phyloP scores from a whole-genome alignment of 495 filamentous ascomycete genomes.

The Aspergillus haitiensis region DNA sequence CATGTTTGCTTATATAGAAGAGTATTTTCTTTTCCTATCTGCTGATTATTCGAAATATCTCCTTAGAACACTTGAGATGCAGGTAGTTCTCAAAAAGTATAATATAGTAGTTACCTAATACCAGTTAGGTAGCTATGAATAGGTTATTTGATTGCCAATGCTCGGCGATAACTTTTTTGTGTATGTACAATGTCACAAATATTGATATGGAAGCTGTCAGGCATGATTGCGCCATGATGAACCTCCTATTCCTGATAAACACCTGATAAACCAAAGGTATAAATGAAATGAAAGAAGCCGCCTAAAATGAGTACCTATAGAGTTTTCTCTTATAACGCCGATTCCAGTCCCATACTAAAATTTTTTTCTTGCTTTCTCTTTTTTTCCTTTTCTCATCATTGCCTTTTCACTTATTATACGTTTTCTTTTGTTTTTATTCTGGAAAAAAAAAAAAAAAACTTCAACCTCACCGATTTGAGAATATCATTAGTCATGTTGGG shows the following conservation, averaged over 20 bases:
- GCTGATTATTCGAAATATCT: neutral
- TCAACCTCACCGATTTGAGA: too few relatives aligned
- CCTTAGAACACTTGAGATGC: too few relatives aligned
- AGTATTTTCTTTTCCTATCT: neutral
- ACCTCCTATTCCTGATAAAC: neutral
- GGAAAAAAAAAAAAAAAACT: too few relatives aligned
- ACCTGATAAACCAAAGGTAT: neutral
- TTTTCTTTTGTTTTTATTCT: too few relatives aligned
- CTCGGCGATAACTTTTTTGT: too few relatives aligned
- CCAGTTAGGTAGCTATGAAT: too few relatives aligned
- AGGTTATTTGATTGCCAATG: too few relatives aligned
- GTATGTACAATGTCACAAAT: too few relatives aligned
- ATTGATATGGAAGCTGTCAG: too few relatives aligned
- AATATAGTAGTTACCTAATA: too few relatives aligned
- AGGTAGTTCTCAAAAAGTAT: too few relatives aligned
- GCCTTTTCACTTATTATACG: neutral
- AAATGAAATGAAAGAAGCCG: slow-evolving; percentile 1
- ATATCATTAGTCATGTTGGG: too few relatives aligned
- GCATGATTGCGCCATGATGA: neutral
- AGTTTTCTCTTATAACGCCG: neutral
- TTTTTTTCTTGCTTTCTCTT: slow-evolving; percentile 11
- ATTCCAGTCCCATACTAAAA: neutral
- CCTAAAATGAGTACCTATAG: neutral
- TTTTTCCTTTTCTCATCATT: neutral
- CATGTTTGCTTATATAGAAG: slow-evolving; percentile 14